Percentiles rank a stretch among this genome's conserved stretches.
Evolutionary conservation across 1,284 basidiomycete genomes (phyloP).

Genomic region (Pisolithus thermaeus): DNA sequence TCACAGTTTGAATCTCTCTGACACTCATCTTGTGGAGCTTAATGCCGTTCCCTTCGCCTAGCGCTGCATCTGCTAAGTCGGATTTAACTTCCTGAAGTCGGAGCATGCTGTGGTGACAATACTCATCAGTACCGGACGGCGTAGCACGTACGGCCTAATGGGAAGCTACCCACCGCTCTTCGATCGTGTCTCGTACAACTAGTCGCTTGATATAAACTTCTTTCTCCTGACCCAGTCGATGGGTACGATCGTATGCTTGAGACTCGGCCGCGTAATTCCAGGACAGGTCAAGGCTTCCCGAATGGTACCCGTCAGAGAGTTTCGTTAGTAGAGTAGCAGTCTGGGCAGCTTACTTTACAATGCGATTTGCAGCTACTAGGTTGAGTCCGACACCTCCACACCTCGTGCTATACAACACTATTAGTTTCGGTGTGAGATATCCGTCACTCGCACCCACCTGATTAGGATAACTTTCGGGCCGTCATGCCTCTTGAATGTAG

Average conservation of each 20-base stretch:
- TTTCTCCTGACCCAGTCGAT: conserved; percentile 69
- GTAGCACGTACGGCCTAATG: background rate
- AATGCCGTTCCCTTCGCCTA: conserved; percentile 56
- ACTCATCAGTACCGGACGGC: background rate
- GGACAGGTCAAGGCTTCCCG: conserved; percentile 56
- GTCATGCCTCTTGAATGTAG: conserved; percentile 44
- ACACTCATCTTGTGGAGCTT: conserved; percentile 59
- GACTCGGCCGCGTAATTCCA: conserved; percentile 67
- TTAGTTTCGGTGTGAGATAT: background rate
- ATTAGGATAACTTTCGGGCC: conserved; percentile 60
- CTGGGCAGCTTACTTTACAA: conserved; percentile 50
- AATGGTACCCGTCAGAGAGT: no score
- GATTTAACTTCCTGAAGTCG: conserved; percentile 60
- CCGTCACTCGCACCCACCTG: conserved; percentile 33
- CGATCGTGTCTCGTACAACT: conserved; percentile 59
- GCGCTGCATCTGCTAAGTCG: conserved; percentile 57
- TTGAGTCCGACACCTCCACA: conserved; percentile 67
- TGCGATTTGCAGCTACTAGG: conserved; percentile 59
- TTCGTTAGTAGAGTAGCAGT: no score
- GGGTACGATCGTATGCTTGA: conserved; percentile 43
- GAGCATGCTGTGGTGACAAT: conserved; percentile 43
- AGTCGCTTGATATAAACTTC: conserved; percentile 64
- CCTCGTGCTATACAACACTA: conserved; percentile 40
- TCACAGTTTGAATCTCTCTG: conserved; percentile 49
- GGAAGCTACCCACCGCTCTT: conserved; percentile 42